phyloP scores from a whole-genome alignment of 1,284 basidiomycete genomes.

The Apiotrichum domesticum region DNA sequence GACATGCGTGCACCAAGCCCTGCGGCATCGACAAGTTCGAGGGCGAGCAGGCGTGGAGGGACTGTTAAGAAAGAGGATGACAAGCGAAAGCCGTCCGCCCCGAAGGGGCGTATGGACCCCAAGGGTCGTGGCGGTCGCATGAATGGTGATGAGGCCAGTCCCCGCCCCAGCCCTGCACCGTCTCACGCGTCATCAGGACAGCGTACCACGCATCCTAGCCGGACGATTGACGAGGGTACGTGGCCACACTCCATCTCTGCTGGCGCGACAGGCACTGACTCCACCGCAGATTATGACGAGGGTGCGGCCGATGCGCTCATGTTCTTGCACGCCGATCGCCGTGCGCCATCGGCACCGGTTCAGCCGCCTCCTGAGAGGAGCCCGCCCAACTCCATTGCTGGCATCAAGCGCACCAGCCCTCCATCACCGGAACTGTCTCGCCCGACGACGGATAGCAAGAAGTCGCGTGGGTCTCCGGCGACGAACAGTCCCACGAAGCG shows the following conservation, averaged over 20 bases:
- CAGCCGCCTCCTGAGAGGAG: conserved; percentile 6
- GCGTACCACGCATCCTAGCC: not conserved
- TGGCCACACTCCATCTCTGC: not conserved
- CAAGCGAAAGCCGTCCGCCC: conserved; percentile 1
- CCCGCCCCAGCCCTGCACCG: conserved; percentile 11
- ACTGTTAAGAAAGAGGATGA: conserved; percentile 7
- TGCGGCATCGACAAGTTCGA: conserved; percentile 31
- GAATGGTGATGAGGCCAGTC: conserved; percentile 12
- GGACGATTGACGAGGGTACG: conserved; percentile 1
- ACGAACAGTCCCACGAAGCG: conserved; percentile 12
- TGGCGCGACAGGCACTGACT: too few relatives aligned
- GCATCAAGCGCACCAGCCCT: conserved; percentile 28
- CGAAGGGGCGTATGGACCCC: not conserved
- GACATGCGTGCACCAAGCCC: conserved; percentile 34
- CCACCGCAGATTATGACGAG: conserved; percentile 44
- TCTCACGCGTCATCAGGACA: conserved; percentile 1
- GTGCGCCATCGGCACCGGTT: conserved; percentile 11
- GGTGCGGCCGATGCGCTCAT: conserved; percentile 43
- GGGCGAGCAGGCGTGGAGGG: conserved; percentile 10
- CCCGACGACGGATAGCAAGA: conserved; percentile 19
- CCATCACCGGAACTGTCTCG: conserved; percentile 25
- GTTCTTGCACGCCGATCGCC: conserved; percentile 40
- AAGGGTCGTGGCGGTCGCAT: not conserved
- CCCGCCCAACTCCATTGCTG: conserved; percentile 8
- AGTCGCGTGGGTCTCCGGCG: conserved; percentile 22